Conservation (phyloP, 768 basidiomycete genomes). For the Hortiboletus campestris region DNA sequence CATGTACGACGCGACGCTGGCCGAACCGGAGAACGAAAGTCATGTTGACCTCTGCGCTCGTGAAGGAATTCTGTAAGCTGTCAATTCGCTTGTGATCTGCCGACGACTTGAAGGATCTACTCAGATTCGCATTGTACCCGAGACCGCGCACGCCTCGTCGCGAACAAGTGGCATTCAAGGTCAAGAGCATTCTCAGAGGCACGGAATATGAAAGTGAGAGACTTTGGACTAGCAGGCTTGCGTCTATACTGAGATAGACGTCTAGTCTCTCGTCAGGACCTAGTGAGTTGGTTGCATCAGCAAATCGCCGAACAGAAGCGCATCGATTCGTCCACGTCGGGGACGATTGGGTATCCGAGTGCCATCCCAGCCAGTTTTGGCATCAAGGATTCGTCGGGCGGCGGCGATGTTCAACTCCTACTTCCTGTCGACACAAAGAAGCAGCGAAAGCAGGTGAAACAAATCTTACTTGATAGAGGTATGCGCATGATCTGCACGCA, state of each 20-base stretch:
- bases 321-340: constrained; percentile 63
- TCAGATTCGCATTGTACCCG: constrained; percentile 51
- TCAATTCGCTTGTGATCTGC: background rate
- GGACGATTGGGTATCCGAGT: constrained; percentile 47
- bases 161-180: constrained; percentile 71
- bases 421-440: constrained; percentile 72
- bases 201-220: constrained; percentile 69
- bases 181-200: constrained; percentile 79
- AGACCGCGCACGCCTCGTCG: constrained; percentile 54
- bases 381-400: constrained; percentile 33
- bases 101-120: constrained; percentile 41
- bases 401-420: constrained; percentile 58
- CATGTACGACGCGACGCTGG: constrained; percentile 78
- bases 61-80: constrained; percentile 81
- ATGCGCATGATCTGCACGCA: background rate
- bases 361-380: constrained; percentile 30
- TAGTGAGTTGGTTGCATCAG: constrained; percentile 72
- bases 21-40: constrained; percentile 61
- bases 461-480: constrained; percentile 71
- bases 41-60: constrained; percentile 65
- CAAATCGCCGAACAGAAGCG: constrained; percentile 80
- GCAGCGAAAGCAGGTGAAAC: constrained; percentile 68
- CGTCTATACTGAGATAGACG: constrained; percentile 18
- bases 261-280: constrained; percentile 62
- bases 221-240: background rate